Conservation (phyloP, 2,329 filamentous ascomycete species). For the Colletotrichum coccodes region DNA sequence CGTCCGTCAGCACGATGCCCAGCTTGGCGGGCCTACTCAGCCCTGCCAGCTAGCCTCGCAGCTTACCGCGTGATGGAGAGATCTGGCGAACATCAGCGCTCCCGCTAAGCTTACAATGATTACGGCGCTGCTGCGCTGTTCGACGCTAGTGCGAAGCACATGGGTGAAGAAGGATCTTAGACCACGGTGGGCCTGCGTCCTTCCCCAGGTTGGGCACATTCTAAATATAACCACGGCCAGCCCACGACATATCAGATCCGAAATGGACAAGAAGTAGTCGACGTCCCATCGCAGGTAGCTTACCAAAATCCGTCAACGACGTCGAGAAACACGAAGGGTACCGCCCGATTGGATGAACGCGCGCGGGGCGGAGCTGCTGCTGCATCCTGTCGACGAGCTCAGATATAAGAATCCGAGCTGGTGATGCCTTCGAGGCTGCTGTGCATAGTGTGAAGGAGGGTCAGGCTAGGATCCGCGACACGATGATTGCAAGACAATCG, state of each 20-base stretch:
- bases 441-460: too few relatives aligned
- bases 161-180: too few relatives aligned
- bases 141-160: not conserved
- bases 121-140: not conserved
- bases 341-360: not conserved
- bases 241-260: not conserved
- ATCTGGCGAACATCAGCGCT: not conserved
- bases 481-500: not conserved
- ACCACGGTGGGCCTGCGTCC: not conserved
- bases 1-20: not conserved
- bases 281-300: not conserved
- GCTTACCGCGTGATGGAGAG: not conserved
- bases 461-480: not conserved
- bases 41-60: not conserved
- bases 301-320: not conserved
- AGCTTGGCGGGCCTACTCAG: slow-evolving; percentile 9
- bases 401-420: not conserved
- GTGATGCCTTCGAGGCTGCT: not conserved
- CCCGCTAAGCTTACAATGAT: not conserved
- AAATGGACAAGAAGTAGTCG: not conserved
- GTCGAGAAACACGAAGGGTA: not conserved
- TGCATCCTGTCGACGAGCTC: not conserved
- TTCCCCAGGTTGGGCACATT: slow-evolving; percentile 7
- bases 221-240: slow-evolving; percentile 17
- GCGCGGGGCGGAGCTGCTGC: not conserved